phyloP scores from a whole-genome alignment of 2,329 filamentous ascomycete species.

The Microdochium bolleyi region DNA sequence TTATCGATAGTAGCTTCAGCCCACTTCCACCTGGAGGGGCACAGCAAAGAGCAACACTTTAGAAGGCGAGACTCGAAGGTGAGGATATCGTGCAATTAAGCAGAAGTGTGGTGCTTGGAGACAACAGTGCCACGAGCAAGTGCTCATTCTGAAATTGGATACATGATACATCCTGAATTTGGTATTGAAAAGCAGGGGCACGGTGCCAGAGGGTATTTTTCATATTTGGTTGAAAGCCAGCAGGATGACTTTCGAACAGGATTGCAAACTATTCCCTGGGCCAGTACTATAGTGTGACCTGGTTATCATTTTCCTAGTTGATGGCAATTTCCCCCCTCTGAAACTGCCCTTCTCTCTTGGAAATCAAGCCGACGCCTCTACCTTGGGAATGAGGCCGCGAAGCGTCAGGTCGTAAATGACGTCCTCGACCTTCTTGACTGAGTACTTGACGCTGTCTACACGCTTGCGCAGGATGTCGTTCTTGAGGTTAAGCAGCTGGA shows the following conservation, averaged over 20 bases:
- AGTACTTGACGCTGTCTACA: slow-evolving; percentile 92
- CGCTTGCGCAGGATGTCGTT: slow-evolving; percentile 85
- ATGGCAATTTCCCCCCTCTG: neutral
- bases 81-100: neutral
- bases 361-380: neutral
- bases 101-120: neutral
- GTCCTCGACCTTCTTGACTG: slow-evolving; percentile 96
- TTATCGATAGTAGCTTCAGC: neutral
- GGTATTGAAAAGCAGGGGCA: no score
- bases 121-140: no score
- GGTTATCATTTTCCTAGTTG: neutral
- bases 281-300: neutral
- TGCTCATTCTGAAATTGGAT: no score
- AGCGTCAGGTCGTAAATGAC: slow-evolving; percentile 93
- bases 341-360: neutral
- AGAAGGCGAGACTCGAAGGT: no score
- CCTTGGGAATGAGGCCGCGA: slow-evolving; percentile 65
- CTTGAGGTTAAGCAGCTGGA: slow-evolving; percentile 95
- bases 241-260: neutral
- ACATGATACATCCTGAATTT: no score
- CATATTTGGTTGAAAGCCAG: no score
- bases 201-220: no score
- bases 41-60: neutral
- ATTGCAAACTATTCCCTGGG: no score
- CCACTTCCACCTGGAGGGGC: neutral